Conservation (phyloP, 169 alveolate species). For the Cryptosporidium sp. region DNA sequence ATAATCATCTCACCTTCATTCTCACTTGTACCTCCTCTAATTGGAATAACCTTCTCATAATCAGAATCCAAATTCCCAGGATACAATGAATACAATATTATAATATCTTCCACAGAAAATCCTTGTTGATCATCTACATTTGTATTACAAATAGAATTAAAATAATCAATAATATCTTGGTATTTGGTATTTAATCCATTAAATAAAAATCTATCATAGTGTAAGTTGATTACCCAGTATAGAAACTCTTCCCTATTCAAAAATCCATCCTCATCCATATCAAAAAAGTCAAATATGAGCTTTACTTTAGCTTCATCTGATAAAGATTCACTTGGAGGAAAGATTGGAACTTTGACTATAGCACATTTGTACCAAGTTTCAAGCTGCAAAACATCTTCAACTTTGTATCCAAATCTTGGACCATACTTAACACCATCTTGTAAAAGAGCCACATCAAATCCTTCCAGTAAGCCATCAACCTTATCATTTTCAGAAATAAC, state of each 20-base stretch:
- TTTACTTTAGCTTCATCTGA: conserved; percentile 76
- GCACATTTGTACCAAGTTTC: conserved; percentile 77
- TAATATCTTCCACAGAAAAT: conserved; percentile 74
- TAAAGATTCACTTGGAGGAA: conserved; percentile 77
- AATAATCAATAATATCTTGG: conserved; percentile 75
- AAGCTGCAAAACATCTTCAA: conserved; percentile 64
- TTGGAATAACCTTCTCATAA: conserved; percentile 78
- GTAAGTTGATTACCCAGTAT: conserved; percentile 49
- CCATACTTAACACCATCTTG: conserved; percentile 81
- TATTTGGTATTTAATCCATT: conserved; percentile 68
- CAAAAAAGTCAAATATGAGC: conserved; percentile 77
- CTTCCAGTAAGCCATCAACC: conserved; percentile 76
- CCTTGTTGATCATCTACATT: conserved; percentile 76
- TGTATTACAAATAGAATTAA: conserved; percentile 77
- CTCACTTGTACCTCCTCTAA: conserved; percentile 35
- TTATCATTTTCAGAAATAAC: conserved; percentile 73
- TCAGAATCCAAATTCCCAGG: conserved; percentile 78
- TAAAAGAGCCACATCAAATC: conserved; percentile 78
- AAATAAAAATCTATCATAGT: conserved; percentile 27
- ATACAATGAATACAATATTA: conserved; percentile 73
- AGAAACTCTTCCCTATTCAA: conserved; percentile 56
- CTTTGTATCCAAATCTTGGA: conserved; percentile 77
- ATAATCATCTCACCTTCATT: conserved; percentile 47
- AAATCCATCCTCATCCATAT: conserved; percentile 75
- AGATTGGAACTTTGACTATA: conserved; percentile 78